A percentile compares a stretch with the other conserved stretches of the same genome.
phyloP scores from a whole-genome alignment of 2,329 filamentous ascomycete species.

The Aureobasidium lini region DNA sequence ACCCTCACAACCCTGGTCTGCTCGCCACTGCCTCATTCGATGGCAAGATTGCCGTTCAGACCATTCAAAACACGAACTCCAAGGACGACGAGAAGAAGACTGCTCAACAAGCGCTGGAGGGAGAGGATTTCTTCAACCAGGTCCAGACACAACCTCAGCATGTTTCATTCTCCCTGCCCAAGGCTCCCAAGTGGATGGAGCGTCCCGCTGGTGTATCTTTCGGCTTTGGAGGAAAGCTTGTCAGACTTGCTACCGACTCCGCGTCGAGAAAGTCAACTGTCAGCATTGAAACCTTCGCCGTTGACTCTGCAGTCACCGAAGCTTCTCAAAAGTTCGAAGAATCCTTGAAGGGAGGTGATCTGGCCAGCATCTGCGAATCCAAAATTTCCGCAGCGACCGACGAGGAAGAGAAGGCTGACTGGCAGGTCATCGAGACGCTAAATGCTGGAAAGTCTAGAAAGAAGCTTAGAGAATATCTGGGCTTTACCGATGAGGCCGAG shows the following conservation, averaged over 20 bases:
- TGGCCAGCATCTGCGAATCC: slow-evolving; percentile 70
- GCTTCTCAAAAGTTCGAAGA: slow-evolving; percentile 83
- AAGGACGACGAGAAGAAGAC: slow-evolving; percentile 57
- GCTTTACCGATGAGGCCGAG: slow-evolving; percentile 60
- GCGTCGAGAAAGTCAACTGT: slow-evolving; percentile 62
- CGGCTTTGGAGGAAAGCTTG: slow-evolving; percentile 88
- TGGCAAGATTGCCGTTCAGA: slow-evolving; percentile 90
- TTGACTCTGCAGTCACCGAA: slow-evolving; percentile 76
- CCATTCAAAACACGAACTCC: slow-evolving; percentile 85
- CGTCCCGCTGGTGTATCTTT: slow-evolving; percentile 81
- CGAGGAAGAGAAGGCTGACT: slow-evolving; percentile 91
- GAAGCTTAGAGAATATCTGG: slow-evolving; percentile 80
- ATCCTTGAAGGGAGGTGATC: slow-evolving; percentile 67
- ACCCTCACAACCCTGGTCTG: slow-evolving; percentile 84
- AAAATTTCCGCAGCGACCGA: slow-evolving; percentile 68
- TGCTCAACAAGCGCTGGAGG: slow-evolving; percentile 63
- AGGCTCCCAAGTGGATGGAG: slow-evolving; percentile 86
- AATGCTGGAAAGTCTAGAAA: slow-evolving; percentile 78
- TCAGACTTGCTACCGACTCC: slow-evolving; percentile 65
- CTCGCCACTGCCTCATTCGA: slow-evolving; percentile 96
- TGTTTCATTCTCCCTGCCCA: slow-evolving; percentile 76
- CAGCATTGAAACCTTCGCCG: slow-evolving; percentile 77
- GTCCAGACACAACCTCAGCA: slow-evolving; percentile 87
- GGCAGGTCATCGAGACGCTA: slow-evolving; percentile 87
- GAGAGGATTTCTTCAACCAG: slow-evolving; percentile 92